phyloP scores from a whole-genome alignment of 371 early-diverging fungal genomes.

The Zychaea mexicana region DNA sequence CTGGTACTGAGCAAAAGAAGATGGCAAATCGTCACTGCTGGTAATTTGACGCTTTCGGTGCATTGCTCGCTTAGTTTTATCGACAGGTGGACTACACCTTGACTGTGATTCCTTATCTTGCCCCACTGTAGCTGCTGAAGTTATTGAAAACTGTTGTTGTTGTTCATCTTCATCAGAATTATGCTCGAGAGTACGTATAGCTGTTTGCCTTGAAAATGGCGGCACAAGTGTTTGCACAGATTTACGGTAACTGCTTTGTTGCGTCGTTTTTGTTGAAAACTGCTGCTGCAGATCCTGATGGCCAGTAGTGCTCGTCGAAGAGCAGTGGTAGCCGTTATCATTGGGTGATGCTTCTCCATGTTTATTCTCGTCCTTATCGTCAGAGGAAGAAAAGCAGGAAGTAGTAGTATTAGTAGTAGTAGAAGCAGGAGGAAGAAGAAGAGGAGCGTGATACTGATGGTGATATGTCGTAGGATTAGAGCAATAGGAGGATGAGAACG shows the following conservation, averaged over 20 bases:
- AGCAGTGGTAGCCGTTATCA: too few species aligned
- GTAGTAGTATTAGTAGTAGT: neutral
- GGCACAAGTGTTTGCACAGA: neutral
- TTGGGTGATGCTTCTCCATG: too few species aligned
- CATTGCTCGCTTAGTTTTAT: neutral
- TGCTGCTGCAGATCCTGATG: too few species aligned
- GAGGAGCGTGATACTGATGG: too few species aligned
- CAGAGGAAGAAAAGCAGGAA: neutral
- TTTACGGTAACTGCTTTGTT: neutral
- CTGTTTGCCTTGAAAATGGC: neutral
- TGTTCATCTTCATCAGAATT: neutral
- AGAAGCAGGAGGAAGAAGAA: neutral
- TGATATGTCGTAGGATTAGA: too few species aligned
- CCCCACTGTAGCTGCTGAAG: neutral
- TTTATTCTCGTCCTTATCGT: neutral
- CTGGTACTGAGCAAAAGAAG: neutral
- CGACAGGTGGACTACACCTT: neutral
- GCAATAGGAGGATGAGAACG: neutral
- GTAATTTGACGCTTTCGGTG: slow-evolving; percentile 2
- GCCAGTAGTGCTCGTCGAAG: too few species aligned
- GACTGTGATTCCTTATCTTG: neutral
- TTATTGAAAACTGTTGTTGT: neutral
- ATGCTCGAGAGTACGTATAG: neutral
- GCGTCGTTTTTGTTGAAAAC: neutral
- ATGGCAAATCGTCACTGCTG: neutral